A percentile compares a stretch with the other conserved stretches of the same genome.
phyloP scores from a whole-genome alignment of 805 yeast species.

The Ogataea pini region DNA sequence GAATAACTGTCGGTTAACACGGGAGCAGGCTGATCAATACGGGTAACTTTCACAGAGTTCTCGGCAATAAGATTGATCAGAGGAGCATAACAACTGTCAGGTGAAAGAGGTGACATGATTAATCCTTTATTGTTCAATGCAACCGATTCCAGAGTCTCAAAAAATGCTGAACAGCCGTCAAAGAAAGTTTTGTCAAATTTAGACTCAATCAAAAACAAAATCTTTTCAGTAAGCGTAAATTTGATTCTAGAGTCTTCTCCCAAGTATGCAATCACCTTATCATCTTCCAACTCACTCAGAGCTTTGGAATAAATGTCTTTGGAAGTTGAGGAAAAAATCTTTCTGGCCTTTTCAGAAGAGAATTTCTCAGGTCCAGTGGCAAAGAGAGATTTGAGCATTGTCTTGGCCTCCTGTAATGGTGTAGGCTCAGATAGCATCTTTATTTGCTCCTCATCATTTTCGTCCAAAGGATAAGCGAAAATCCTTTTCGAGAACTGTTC shows the following conservation, averaged over 20 bases:
- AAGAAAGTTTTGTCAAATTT: slow-evolving; percentile 43
- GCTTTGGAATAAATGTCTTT: slow-evolving; percentile 53
- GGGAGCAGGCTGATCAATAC: slow-evolving; percentile 56
- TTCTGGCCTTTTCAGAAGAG: slow-evolving; percentile 46
- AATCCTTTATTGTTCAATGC: slow-evolving; percentile 53
- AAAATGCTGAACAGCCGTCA: slow-evolving; percentile 47
- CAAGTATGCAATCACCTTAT: slow-evolving; percentile 53
- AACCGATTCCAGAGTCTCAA: slow-evolving; percentile 42
- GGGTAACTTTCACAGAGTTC: slow-evolving; percentile 42
- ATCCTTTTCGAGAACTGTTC: slow-evolving; percentile 47
- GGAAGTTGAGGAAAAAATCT: slow-evolving; percentile 46
- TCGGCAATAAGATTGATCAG: slow-evolving; percentile 56
- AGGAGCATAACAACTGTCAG: slow-evolving; percentile 63
- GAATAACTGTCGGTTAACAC: slow-evolving; percentile 63
- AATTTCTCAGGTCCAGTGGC: slow-evolving; percentile 53
- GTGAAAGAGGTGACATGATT: slow-evolving; percentile 53
- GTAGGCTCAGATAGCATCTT: slow-evolving; percentile 18
- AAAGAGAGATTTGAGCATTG: slow-evolving; percentile 55
- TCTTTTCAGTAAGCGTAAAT: slow-evolving; percentile 57
- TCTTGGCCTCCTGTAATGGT: slow-evolving; percentile 38
- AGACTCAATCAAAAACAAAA: slow-evolving; percentile 41
- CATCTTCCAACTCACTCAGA: slow-evolving; percentile 49
- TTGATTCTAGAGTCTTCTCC: slow-evolving; percentile 52
- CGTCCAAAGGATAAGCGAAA: slow-evolving; percentile 40
- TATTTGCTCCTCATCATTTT: slow-evolving; percentile 16